Evolutionary conservation across 306 rosid genomes (phyloP).

Genomic region (Rosa rugosa): DNA sequence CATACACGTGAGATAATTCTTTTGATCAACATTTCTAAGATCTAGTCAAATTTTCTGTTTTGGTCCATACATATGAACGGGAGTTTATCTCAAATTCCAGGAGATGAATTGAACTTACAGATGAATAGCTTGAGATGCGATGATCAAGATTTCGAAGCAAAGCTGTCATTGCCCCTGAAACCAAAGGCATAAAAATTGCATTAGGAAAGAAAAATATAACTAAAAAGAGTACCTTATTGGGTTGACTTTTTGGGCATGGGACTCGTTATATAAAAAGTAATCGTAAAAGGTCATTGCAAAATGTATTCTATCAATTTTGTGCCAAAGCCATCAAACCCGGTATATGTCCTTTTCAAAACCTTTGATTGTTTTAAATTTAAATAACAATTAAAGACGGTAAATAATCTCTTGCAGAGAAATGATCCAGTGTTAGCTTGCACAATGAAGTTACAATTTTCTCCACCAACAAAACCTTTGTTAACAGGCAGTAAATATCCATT

Average conservation of each 20-base stretch:
- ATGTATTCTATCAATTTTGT: background rate
- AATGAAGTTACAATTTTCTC: too few species aligned
- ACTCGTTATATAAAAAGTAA: background rate
- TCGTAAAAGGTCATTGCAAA: background rate
- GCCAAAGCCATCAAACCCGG: too few species aligned
- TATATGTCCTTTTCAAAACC: too few species aligned
- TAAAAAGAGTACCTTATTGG: background rate
- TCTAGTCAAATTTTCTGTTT: background rate
- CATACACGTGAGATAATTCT: constrained; percentile 18
- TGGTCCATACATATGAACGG: background rate
- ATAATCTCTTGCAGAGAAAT: too few species aligned
- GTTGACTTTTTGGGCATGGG: too few species aligned
- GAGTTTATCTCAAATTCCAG: background rate
- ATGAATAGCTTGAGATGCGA: constrained; percentile 85
- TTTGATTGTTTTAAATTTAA: too few species aligned
- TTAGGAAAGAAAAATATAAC: constrained; percentile 23
- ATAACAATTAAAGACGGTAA: too few species aligned
- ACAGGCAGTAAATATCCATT: too few species aligned
- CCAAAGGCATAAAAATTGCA: constrained; percentile 26
- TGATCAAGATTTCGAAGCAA: constrained; percentile 93
- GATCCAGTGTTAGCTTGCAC: too few species aligned
- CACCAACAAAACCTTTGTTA: too few species aligned
- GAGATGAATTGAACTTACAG: constrained; percentile 62
- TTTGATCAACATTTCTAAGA: constrained; percentile 12
- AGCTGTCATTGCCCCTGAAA: constrained; percentile 81